Base-by-base conservation (phyloP, 164 flowering plant genomes). In the Piper betle region DNA sequence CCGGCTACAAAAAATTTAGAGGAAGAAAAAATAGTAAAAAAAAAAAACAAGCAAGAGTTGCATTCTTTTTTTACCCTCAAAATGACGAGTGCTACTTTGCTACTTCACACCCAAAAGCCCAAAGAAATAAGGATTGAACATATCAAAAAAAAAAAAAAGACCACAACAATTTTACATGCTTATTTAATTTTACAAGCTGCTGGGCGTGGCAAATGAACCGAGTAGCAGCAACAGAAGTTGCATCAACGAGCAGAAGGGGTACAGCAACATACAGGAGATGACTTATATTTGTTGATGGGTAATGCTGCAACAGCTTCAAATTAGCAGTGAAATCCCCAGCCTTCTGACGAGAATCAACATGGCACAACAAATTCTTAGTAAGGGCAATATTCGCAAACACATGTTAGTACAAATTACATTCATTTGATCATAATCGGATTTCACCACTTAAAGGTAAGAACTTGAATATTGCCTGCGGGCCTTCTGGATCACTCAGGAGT, bases 241-340 rank as follows among this genome's bases (percentile, higher is more conserved):
- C 50, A 59, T 55, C 59, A 63, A n/a, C 37, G 37, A 11, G 54
- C 46, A 0, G 81, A 60, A 33, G 66, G 81, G 41, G 40, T 63
- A 17, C 87, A 41, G 99, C 97, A 41, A 93, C 96, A 64, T 89
- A 90, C 15, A 93, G 86, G 53, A 93, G 75, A 68, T 93, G 99
- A 62, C 88, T 84, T 65, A 93, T 85, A 70, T 90, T 93, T 56
- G 95, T 82, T 7, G 91, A 61, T 9, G 99, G 99, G 68, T 93
- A 93, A 66, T 81, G 67, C 59, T 93, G 99, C 20, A 93, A 82
- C 19, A 93, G 77, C 77, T 88, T 90, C 66, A 93, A 86, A 72
- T 86, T 93, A 25, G 99, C 78, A 52, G 97, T 93, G 72, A 93
- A 93, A 79, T 93, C 99, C 64, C 99, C 99, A 1, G 99, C 99